These are phyloP conservation scores for Chondrus crispus DNA, from an alignment of 23 red algal genomes.

Conservation along the genomic window DNA sequence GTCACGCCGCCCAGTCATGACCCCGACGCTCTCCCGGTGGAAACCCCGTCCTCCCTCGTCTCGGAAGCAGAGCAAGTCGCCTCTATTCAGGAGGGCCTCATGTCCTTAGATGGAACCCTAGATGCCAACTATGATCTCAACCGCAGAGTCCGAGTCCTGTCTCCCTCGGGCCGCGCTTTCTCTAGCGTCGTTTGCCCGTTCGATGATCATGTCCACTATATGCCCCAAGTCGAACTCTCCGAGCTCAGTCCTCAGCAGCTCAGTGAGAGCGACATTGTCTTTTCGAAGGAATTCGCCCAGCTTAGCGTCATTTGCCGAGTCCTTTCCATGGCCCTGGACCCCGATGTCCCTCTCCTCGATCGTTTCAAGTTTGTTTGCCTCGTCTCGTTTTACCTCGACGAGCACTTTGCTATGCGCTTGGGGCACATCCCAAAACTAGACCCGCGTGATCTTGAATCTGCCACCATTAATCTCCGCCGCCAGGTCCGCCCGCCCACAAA, in stretches of 20 bases:
- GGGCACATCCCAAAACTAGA: slow-evolving; percentile 71
- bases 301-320: slow-evolving; percentile 88
- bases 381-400: slow-evolving; percentile 85
- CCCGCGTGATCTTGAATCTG: slow-evolving; percentile 45
- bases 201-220: slow-evolving; percentile 56
- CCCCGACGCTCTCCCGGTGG: no score
- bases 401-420: slow-evolving; percentile 87
- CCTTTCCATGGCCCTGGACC: slow-evolving; percentile 78
- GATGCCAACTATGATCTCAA: slow-evolving; percentile 11
- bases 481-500: slow-evolving; percentile 69
- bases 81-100: not conserved
- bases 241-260: slow-evolving; percentile 43
- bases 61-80: not conserved
- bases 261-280: slow-evolving; percentile 62
- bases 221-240: not conserved
- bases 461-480: slow-evolving; percentile 57
- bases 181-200: slow-evolving; percentile 55
- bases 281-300: slow-evolving; percentile 85
- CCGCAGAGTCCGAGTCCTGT: slow-evolving; percentile 6
- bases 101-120: not conserved
- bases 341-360: slow-evolving; percentile 80
- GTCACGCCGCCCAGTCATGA: no score
- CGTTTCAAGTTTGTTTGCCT: slow-evolving; percentile 96
- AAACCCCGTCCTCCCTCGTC: not conserved
- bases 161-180: slow-evolving; percentile 6